Conservation (phyloP, 2,329 filamentous ascomycete genomes). For the Penicillium expansum region DNA sequence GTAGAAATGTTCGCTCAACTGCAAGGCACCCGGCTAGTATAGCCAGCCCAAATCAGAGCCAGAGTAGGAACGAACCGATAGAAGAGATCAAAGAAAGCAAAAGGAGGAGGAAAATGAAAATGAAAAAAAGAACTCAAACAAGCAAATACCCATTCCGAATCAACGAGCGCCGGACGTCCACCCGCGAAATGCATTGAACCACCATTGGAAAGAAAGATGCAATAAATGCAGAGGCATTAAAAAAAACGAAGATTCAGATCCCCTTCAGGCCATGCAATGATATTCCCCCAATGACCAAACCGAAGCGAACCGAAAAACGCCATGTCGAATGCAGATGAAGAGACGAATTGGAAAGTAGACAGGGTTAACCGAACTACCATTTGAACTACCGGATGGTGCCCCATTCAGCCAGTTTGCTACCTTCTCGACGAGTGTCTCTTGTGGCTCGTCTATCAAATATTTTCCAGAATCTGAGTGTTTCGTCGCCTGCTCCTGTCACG, state of each 20-base stretch:
- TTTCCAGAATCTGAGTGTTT: slow-evolving; percentile 95
- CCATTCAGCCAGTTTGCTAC: slow-evolving; percentile 69
- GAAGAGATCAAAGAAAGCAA: slow-evolving; percentile 2
- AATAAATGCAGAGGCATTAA: slow-evolving; percentile 31
- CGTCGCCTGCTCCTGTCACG: slow-evolving; percentile 93
- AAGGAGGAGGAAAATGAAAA: slow-evolving; percentile 13
- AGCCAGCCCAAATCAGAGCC: background rate
- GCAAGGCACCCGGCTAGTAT: background rate
- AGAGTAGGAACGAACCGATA: background rate
- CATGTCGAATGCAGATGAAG: slow-evolving; percentile 35
- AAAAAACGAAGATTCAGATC: slow-evolving; percentile 19
- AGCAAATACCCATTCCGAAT: background rate
- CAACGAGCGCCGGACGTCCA: slow-evolving; percentile 11
- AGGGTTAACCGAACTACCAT: slow-evolving; percentile 11
- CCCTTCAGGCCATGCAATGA: slow-evolving; percentile 28
- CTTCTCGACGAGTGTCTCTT: slow-evolving; percentile 64
- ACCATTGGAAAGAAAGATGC: slow-evolving; percentile 24
- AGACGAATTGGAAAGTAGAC: slow-evolving; percentile 11
- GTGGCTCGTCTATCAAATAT: slow-evolving; percentile 83
- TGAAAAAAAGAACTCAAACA: background rate
- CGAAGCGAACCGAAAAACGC: slow-evolving; percentile 32
- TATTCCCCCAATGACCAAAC: slow-evolving; percentile 15
- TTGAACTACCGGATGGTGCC: slow-evolving; percentile 70
- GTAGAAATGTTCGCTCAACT: background rate
- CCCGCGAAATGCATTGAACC: slow-evolving; percentile 25